Base-by-base conservation (phyloP, 257 asterid species). In the Nicotiana knightiana region DNA sequence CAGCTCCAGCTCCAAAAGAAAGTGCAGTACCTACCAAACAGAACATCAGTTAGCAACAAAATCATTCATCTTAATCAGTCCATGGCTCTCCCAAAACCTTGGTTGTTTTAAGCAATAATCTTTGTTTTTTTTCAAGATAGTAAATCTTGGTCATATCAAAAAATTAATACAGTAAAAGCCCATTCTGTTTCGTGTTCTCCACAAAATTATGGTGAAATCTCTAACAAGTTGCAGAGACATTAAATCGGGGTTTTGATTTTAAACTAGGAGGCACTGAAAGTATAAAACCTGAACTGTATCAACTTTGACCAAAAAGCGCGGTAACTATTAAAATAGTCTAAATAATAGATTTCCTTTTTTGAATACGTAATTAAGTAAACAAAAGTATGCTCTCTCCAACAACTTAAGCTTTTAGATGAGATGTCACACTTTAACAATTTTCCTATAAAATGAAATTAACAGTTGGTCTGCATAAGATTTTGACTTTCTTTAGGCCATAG, bases 1-100 rank as follows among this genome's bases (percentile, higher is more conserved):
- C 89, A 4, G 94, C 96, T 43, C 99, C 99, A 77, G 92, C 92
- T 16, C 92, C 99, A 2, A 96, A 80, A 64, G 99, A 91, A 32
- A 96, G 85, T 8, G 82, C 91, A 8, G 99, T 85, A 85, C 98
- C 99, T 95, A 88, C 79, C 9, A 67, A 64, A 89, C n/a, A 58
- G 21, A 51, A 81, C 18, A 77, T 24, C 48, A 58, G 39, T 77
- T 30, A 83, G 84, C 68, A 65, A 33, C 8, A 46, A 30, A 28
- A 63, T 57, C 16, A 2, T 26, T 75, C 79, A 1, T 48, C 79
- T 75, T 48, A 75, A 75, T 75, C 79, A 48, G 28, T 26, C 4
- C 79, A 75, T 3, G 24, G 26, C 35, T 51, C 43, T 28, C 63
- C 46, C 9, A 75, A 0, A 48, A 11, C 15, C 58, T 4, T 15